Base-by-base conservation (phyloP, 164 flowering plant genomes). In the Kalanchoe fedtschenkoi region DNA sequence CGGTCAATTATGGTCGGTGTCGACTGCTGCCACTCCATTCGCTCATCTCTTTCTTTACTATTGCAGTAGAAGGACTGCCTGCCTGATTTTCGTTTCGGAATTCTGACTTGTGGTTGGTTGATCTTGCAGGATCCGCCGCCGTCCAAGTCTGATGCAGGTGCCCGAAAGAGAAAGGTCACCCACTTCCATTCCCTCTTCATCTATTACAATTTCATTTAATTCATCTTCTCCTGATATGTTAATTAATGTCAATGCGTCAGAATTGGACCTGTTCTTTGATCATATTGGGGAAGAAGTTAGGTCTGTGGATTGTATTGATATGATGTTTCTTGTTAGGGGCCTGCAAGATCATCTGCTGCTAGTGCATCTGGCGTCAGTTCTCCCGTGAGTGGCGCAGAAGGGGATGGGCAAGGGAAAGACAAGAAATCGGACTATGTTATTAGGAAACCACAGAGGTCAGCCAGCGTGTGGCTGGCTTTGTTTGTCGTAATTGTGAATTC, bases 401-500 rank as follows among this genome's bases (percentile, higher is more conserved):
- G 6, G 56, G 4, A 51, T 2, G 30, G 30, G 2, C 32, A 51
- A 14, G 56, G 16, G 56, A 26, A 28, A 11, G 26, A 5, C 10
- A 32, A 13, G 2, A 26, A 15, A 7, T 4, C 13, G 10, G 56
- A 3, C 6, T 51, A 51, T 51, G 56, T 26, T 63, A 4, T 24
- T 16, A 54, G 38, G 41, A 63, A 35, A 22, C 57, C 66, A 22
- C 78, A 70, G 68, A 75, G 98, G 72, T 81, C 98, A 34, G 64
- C 70, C 0, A 61, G 61, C 29, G 72, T 74, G 44, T 74, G 81
- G 80, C 63, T 85, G 66, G 64, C 83, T 0, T 65, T 88, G 63
- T 71, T 83, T 58, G 58, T 66, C 29, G 21, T 83, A 66, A 66
- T 81, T 24, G 16, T 68, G 4, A 69, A 85, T 68, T 62, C 71